These are phyloP conservation scores for Coemansia guatemalensis DNA, from an alignment of 192 early-diverging fungal species.

Conservation along the genomic window DNA sequence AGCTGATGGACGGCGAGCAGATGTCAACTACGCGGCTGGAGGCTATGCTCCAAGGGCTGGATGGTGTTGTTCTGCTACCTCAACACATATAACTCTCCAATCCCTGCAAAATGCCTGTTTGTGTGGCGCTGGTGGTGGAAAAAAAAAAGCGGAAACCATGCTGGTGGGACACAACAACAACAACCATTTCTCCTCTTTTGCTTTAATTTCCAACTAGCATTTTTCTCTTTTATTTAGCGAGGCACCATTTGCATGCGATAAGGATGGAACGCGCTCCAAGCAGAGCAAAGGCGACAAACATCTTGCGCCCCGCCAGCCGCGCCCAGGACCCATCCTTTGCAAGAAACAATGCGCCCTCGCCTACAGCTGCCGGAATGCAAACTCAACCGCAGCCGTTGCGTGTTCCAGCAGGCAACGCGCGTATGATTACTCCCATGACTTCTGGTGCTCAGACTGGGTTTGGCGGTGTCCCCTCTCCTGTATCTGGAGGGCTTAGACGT, in stretches of 20 bases:
- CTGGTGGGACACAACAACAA: not conserved
- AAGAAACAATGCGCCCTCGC: slow-evolving; percentile 13
- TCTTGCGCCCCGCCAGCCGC: slow-evolving; percentile 46
- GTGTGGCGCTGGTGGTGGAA: not conserved
- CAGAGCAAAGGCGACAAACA: slow-evolving; percentile 52
- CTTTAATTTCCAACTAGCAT: slow-evolving; percentile 1
- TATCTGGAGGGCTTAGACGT: slow-evolving; percentile 26
- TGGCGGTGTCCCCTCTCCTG: slow-evolving; percentile 15
- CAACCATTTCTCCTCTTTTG: not conserved
- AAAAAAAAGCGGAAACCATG: not conserved
- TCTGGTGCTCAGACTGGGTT: slow-evolving; percentile 13
- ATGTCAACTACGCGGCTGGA: slow-evolving; percentile 23
- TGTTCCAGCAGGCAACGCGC: slow-evolving; percentile 26
- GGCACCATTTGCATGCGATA: slow-evolving; percentile 1
- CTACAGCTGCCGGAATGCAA: slow-evolving; percentile 6
- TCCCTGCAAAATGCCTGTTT: not conserved
- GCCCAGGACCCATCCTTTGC: slow-evolving; percentile 28
- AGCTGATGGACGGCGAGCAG: slow-evolving; percentile 41
- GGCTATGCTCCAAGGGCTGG: slow-evolving; percentile 34
- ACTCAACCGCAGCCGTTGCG: slow-evolving; percentile 16
- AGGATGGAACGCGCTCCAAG: slow-evolving; percentile 48
- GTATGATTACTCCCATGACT: slow-evolving; percentile 25
- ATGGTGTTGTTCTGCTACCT: slow-evolving; percentile 25
- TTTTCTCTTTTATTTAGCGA: not conserved
- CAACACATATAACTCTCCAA: slow-evolving; percentile 20